Conservation (phyloP, 257 asterid genomes). For the Phtheirospermum japonicum region DNA sequence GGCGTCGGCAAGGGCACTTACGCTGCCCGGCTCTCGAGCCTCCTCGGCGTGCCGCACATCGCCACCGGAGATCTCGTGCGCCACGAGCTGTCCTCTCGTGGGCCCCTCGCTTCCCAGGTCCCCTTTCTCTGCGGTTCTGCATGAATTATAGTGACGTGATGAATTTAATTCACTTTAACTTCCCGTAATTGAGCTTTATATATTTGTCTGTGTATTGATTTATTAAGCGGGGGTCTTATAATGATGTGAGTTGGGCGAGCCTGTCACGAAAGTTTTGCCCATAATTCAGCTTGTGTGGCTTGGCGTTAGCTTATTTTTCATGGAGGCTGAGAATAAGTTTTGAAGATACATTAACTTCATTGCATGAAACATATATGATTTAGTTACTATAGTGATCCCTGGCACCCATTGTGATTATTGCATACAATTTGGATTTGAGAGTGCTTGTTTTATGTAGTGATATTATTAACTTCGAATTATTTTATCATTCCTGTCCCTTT, state of each 20-base stretch:
- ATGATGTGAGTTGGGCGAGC: no score
- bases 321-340: background rate
- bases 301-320: no score
- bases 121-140: background rate
- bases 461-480: background rate
- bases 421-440: slow-evolving; percentile 19
- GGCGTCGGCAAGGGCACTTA: slow-evolving; percentile 98
- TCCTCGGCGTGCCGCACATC: slow-evolving; percentile 87
- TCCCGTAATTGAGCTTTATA: background rate
- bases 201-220: background rate
- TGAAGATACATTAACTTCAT: background rate
- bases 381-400: background rate
- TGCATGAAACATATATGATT: background rate
- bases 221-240: no score
- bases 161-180: background rate
- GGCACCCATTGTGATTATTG: background rate
- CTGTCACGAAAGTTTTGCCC: background rate
- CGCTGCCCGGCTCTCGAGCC: slow-evolving; percentile 72
- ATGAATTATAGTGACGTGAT: background rate
- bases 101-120: slow-evolving; percentile 76
- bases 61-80: slow-evolving; percentile 99
- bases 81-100: slow-evolving; percentile 63
- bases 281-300: background rate
- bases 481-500: background rate
- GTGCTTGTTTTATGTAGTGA: background rate